Conservation (phyloP, 768 basidiomycete genomes). For the Leccinum disarticulatum region DNA sequence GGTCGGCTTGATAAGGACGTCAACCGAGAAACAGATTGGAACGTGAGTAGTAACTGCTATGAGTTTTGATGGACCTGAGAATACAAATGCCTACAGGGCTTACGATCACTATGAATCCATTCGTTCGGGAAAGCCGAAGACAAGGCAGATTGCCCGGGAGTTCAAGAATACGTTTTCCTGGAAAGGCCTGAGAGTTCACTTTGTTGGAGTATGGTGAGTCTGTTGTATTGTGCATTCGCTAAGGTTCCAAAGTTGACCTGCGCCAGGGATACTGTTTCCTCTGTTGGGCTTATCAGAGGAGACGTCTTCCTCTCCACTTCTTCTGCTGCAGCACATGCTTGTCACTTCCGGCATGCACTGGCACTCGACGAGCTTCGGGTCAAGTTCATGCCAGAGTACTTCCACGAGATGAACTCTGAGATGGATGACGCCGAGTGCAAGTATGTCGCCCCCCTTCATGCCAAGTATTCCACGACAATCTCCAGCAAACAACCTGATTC, state of each 20-base stretch:
- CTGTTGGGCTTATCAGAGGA: slow-evolving; percentile 52
- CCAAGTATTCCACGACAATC: not conserved
- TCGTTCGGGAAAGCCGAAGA: slow-evolving; percentile 19
- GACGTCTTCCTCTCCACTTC: slow-evolving; percentile 55
- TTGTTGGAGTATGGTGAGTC: slow-evolving; percentile 52
- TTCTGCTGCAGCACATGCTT: slow-evolving; percentile 52
- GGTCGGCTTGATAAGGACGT: slow-evolving; percentile 30
- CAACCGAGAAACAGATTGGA: slow-evolving; percentile 35
- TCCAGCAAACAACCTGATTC: not conserved
- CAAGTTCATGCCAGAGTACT: slow-evolving; percentile 53
- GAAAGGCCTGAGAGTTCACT: slow-evolving; percentile 45
- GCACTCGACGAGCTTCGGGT: slow-evolving; percentile 62
- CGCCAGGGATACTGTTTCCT: slow-evolving; percentile 65
- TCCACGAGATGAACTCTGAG: slow-evolving; percentile 31
- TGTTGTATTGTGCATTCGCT: not conserved
- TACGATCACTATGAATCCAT: slow-evolving; percentile 23
- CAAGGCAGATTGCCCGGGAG: slow-evolving; percentile 18
- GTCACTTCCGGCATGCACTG: slow-evolving; percentile 62
- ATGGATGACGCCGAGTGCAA: slow-evolving; percentile 12
- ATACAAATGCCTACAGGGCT: slow-evolving; percentile 7
- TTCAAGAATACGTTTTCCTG: slow-evolving; percentile 50
- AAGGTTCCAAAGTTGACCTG: not conserved
- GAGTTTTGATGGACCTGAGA: not conserved
- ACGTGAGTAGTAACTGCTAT: slow-evolving; percentile 18
- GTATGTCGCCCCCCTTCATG: not conserved